Conservation (phyloP, 768 basidiomycete genomes). For the Imleria badia region DNA sequence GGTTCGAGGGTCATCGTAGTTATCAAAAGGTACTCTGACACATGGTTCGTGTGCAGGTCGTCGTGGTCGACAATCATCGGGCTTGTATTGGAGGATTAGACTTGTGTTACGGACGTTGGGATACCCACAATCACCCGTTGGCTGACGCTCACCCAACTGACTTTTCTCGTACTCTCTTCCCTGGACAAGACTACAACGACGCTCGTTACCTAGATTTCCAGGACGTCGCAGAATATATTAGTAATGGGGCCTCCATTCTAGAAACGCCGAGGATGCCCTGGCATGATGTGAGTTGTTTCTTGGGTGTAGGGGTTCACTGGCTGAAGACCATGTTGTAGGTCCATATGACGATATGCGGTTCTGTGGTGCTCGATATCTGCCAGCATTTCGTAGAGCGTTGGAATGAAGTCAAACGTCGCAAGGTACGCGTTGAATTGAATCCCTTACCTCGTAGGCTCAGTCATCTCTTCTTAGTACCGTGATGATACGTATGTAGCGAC, state of each 20-base stretch:
- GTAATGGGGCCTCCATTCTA: constrained; percentile 63
- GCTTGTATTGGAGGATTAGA: constrained; percentile 94
- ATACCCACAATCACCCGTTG: constrained; percentile 85
- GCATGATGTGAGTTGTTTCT: constrained; percentile 73
- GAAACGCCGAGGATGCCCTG: constrained; percentile 87
- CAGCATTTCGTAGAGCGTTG: constrained; percentile 94
- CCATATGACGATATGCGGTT: constrained; percentile 81
- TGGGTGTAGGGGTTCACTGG: neutral
- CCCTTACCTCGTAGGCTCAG: constrained; percentile 1
- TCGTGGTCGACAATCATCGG: constrained; percentile 82
- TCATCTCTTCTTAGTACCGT: constrained; percentile 22
- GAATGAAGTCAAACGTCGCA: constrained; percentile 88
- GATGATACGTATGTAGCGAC: constrained; percentile 45
- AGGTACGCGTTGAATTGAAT: constrained; percentile 39
- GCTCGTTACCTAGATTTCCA: constrained; percentile 85
- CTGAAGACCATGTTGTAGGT: constrained; percentile 41
- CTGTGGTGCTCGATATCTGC: constrained; percentile 84
- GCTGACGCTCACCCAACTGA: constrained; percentile 92
- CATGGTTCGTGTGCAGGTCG: constrained; percentile 42
- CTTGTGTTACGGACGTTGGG: constrained; percentile 97
- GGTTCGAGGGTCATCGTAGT: constrained; percentile 21
- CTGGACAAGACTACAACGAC: constrained; percentile 94
- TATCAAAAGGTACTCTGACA: neutral
- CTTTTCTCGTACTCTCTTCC: constrained; percentile 80
- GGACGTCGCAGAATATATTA: constrained; percentile 73